Conservation (phyloP, 805 yeast genomes). For the Suhomyces tanzawaensis region DNA sequence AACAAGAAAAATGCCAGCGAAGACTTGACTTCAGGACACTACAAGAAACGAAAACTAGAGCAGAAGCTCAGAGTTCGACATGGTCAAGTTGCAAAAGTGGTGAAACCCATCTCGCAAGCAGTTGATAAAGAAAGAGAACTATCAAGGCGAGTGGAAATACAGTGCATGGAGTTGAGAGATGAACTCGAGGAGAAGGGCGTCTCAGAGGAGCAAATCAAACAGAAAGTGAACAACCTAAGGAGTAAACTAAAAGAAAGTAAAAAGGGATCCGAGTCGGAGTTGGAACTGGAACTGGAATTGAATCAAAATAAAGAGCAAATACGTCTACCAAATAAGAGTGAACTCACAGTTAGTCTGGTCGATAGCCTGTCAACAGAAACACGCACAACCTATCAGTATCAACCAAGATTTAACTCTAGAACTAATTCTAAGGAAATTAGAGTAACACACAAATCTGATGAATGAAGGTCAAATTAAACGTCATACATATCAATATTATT, state of each 20-base stretch:
- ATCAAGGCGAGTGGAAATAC: slow-evolving; percentile 41
- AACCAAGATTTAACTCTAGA: not conserved
- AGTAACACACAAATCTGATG: too few relatives aligned
- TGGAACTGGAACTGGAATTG: too few relatives aligned
- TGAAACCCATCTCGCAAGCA: too few relatives aligned
- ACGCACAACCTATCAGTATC: not conserved
- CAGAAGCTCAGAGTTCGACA: slow-evolving; percentile 12
- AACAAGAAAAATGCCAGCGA: slow-evolving; percentile 2
- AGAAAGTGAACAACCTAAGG: slow-evolving; percentile 20
- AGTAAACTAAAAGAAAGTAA: slow-evolving; percentile 10
- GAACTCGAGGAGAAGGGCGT: slow-evolving; percentile 47
- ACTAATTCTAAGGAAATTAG: too few relatives aligned
- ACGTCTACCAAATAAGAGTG: too few relatives aligned
- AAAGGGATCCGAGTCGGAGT: not conserved
- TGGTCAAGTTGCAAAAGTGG: not conserved
- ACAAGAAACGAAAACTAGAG: slow-evolving; percentile 31
- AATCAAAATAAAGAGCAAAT: too few relatives aligned
- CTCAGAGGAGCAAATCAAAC: slow-evolving; percentile 30
- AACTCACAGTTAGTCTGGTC: too few relatives aligned
- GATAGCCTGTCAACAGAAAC: too few relatives aligned
- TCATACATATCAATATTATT: too few relatives aligned
- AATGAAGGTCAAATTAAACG: too few relatives aligned
- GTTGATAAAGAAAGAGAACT: slow-evolving; percentile 20
- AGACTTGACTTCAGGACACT: slow-evolving; percentile 31
- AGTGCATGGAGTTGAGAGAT: slow-evolving; percentile 52